These are phyloP conservation scores for Sarcocystis neurona DNA, from an alignment of 169 alveolate species.

Conservation along the genomic window DNA sequence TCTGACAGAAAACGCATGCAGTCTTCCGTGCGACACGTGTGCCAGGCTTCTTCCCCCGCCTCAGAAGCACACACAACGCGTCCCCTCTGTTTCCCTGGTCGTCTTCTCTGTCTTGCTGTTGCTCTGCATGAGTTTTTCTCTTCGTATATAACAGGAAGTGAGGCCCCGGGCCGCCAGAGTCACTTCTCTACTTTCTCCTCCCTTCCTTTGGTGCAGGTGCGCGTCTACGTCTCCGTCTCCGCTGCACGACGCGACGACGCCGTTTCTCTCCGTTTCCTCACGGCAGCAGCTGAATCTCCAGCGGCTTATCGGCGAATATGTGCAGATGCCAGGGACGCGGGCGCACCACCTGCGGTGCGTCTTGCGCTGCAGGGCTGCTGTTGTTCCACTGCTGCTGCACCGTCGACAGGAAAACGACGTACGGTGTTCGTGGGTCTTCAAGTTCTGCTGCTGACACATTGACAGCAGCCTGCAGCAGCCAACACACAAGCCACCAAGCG, in stretches of 20 bases:
- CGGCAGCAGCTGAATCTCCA: neutral
- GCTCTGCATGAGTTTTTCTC: too few species aligned
- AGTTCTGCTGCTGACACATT: neutral
- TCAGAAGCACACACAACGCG: too few species aligned
- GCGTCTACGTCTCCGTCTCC: neutral
- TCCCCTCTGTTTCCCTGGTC: too few species aligned
- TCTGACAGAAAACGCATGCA: too few species aligned
- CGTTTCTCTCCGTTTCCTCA: neutral
- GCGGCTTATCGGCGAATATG: neutral
- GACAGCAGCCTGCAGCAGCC: neutral
- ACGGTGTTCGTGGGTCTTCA: neutral
- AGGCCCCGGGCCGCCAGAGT: too few species aligned
- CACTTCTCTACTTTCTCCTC: too few species aligned
- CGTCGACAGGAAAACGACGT: slow-evolving; percentile 16
- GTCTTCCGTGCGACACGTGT: too few species aligned
- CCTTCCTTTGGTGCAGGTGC: too few species aligned
- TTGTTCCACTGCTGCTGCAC: neutral
- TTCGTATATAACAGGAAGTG: too few species aligned
- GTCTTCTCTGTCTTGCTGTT: too few species aligned
- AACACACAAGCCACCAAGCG: neutral
- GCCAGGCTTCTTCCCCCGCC: too few species aligned
- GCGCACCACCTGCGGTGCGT: neutral
- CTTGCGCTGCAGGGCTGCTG: neutral
- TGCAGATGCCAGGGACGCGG: neutral
- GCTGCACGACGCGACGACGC: too few species aligned